Evolutionary conservation across 202 grass and related monocot species (phyloP), one percentile per base, ranked within the genome.

Genomic region (Bolboschoenoplectus hybrid): DNA sequence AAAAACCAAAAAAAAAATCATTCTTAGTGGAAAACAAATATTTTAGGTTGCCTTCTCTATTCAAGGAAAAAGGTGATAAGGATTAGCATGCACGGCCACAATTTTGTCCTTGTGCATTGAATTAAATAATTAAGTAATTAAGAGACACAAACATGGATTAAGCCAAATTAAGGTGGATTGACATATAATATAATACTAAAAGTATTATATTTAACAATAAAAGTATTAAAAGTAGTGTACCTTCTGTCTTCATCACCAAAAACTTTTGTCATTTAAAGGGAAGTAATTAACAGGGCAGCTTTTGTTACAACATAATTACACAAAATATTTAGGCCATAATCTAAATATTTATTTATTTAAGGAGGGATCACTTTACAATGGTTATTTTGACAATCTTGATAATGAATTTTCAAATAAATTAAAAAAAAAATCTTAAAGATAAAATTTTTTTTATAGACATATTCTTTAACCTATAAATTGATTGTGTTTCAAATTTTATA

Each of bases 281-380:
- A 43, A 47, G 2, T 20, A 20, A 26, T 26, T 26, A 26, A 11
- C 16, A 0, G 6, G 7, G 43, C 3, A 34, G 34, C 19, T 50
- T 74, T 50, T 34, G 13, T 51, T 26, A 51, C n/a, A 74, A 74
- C n/a, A 50, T 74, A 74, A 72, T 14, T 51, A 74, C 69, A 52
- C 69, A 52, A 36, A 52, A 76, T 76, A 2, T 16, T 32, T 16
- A 13, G 35, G 11, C 26, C 11, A 35, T 7, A 35, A 75, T 52
- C 26, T 13, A 76, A 0, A 76, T 7, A 8, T 76, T 55, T 76
- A 55, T 76, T 53, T 38, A 66, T 66, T 13, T 67, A 26, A 26
- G 26, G 26, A 26, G 26, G 26, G 26, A 26, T 26, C 26, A 26
- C 26, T 26, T 26, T 26, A 26, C 26, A 26, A 26, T 26, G 26